A percentile compares a stretch with the other conserved stretches of the same genome.
Evolutionary conservation across 2,329 filamentous ascomycete genomes (phyloP).

Genomic region (Fulvia fulva): DNA sequence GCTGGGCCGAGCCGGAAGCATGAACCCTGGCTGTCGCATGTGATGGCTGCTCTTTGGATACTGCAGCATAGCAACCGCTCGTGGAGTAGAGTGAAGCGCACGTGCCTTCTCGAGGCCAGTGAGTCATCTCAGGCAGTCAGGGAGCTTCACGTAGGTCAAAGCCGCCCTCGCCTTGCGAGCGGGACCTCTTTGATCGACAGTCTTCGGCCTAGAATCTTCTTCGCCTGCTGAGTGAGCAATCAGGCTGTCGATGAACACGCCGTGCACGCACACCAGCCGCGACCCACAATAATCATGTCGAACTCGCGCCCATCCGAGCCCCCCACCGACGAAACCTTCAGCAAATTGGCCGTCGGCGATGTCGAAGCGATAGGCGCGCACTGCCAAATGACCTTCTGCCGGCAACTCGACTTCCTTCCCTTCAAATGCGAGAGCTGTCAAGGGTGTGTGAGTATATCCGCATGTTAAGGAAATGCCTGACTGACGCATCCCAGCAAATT

Average conservation of each 20-base stretch:
- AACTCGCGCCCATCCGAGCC: constrained; percentile 10
- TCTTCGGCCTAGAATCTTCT: constrained; percentile 19
- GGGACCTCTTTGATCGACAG: no score
- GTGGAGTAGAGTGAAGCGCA: neutral
- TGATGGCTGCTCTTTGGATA: neutral
- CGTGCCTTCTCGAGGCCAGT: no score
- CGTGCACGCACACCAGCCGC: constrained; percentile 4
- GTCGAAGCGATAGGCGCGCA: constrained; percentile 82
- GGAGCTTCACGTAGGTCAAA: no score
- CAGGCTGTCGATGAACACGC: constrained; percentile 5
- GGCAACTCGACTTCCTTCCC: constrained; percentile 92
- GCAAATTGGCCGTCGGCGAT: constrained; percentile 71
- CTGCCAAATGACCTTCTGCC: constrained; percentile 88
- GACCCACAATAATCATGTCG: constrained; percentile 9
- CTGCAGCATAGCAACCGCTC: neutral
- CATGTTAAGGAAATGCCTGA: neutral
- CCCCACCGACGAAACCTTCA: constrained; percentile 49
- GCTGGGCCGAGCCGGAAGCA: neutral
- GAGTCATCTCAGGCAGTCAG: no score
- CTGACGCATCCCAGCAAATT: constrained; percentile 43
- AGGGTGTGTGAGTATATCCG: constrained; percentile 37
- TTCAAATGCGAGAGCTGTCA: constrained; percentile 89
- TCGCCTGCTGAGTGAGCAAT: constrained; percentile 17
- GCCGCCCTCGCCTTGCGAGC: no score
- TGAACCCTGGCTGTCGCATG: neutral